Conservation (phyloP, 2,329 filamentous ascomycete genomes). For the Colletotrichum sp. region DNA sequence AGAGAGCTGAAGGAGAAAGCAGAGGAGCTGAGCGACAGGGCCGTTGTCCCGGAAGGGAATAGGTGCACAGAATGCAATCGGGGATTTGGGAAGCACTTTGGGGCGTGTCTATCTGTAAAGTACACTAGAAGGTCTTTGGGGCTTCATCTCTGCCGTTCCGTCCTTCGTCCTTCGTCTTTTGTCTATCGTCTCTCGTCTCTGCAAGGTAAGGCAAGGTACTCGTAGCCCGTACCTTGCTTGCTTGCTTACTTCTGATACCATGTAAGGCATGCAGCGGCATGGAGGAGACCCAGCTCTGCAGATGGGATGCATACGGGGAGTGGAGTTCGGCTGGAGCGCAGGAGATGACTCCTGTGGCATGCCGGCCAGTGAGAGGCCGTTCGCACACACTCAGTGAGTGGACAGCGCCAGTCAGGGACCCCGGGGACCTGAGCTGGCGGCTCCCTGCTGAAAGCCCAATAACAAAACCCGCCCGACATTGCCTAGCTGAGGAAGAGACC, state of each 20-base stretch:
- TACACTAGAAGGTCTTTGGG: not conserved
- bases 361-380: not conserved
- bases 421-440: constrained; percentile 5
- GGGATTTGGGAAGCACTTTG: not conserved
- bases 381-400: not conserved
- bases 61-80: not conserved
- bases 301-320: not conserved
- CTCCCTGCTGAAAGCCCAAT: not conserved
- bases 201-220: too few species aligned
- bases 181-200: too few species aligned
- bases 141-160: not conserved
- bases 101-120: not conserved
- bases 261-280: not conserved
- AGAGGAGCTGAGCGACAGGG: not conserved
- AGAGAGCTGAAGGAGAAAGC: not conserved
- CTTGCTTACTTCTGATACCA: not conserved
- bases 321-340: not conserved
- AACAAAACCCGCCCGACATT: not conserved
- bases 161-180: too few species aligned
- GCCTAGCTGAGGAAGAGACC: too few species aligned
- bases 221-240: not conserved
- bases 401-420: not conserved
- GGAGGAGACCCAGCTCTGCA: not conserved
- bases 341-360: constrained; percentile 21
- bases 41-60: not conserved